Evolutionary conservation across 306 rosid genomes (phyloP).

Genomic region (Medicago truncatula): MtrunA17r5.0-ANR NC_053042.1:20539501-20540000

Average conservation of each 20-base stretch:
- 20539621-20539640: conserved; percentile 56
- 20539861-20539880: conserved; percentile 47
- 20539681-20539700: conserved; percentile 59
- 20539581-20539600: conserved; percentile 66
- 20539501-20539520: conserved; percentile 38
- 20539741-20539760: conserved; percentile 58
- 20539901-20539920: conserved; percentile 38
- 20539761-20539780: conserved; percentile 63
- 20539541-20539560: conserved; percentile 61
- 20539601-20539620: conserved; percentile 65
- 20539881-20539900: conserved; percentile 44
- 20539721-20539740: conserved; percentile 61
- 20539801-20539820: conserved; percentile 50
- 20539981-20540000: conserved; percentile 38
- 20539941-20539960: conserved; percentile 38
- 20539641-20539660: conserved; percentile 61
- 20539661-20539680: conserved; percentile 53
- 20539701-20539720: conserved; percentile 61
- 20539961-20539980: conserved; percentile 34
- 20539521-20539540: conserved; percentile 57
- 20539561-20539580: conserved; percentile 60
- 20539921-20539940: conserved; percentile 28
- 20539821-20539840: conserved; percentile 49
- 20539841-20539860: conserved; percentile 43
- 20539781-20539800: conserved; percentile 50